Evolutionary conservation across 2,329 filamentous ascomycete species (phyloP), one percentile per base, ranked within the genome.

Genomic region (Thielaviopsis ethacetica): DNA sequence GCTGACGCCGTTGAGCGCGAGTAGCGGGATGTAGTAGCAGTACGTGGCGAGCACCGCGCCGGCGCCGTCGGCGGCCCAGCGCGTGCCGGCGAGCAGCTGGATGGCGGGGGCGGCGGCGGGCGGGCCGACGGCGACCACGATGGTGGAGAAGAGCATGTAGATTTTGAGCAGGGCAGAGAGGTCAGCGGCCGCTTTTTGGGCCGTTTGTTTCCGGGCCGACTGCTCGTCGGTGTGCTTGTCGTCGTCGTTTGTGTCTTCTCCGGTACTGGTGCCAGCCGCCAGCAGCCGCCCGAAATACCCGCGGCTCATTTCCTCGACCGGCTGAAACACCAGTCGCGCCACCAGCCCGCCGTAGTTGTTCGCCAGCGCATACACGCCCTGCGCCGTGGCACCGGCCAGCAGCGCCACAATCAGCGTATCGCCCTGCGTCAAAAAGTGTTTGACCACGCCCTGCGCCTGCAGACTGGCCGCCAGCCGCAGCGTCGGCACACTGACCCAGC

Each of bases 311-410:
- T 98, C 94, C 70, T 98, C 93, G 61, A 98, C 82, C 7, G 93
- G 94, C 67, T 97, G 93, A 69, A 98, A 91, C 56, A 98, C 74
- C 63, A 97, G 81, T 2, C 93, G 82, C 0, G 93, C 93, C 27
- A 95, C 74, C 0, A 98, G 79, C 2, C 91, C 88, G 22, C 93
- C 93, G 68, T 93, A 98, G 70, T 97, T 98, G 65, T 90, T 90
- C 57, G 91, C 93, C 5, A 98, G 78, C 0, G 91, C 89, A 67
- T 97, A 98, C 41, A 89, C 83, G 15, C 93, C 93, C 72, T 97
- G 93, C 4, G 91, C 86, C 50, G 82, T 76, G 1, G 93, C 79
- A 0, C 83, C 83, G 6, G 91, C 85, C 60, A 97, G 76, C 13
- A 84, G 73, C 17, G 87, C 85, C 63, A 98, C 85, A 55, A 97